Base-by-base conservation (phyloP, 352 stramenopile genomes). In the Phytophthora palmivora region DNA sequence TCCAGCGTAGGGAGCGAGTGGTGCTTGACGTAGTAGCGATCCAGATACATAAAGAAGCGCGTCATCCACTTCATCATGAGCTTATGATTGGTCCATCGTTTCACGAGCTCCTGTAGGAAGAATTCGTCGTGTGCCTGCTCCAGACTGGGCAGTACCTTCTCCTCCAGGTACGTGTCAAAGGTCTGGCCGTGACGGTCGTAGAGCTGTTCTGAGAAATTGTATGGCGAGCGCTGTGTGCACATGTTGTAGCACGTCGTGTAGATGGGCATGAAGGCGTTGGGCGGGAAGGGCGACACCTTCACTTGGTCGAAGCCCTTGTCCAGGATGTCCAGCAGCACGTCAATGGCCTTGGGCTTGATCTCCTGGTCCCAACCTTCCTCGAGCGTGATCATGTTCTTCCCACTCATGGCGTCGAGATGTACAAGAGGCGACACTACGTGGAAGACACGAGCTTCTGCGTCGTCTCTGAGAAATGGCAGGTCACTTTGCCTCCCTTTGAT, bases 61-160 rank as follows among this genome's bases (percentile, higher is more conserved):
- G 93, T 84, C 85, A 99, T 98, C 98, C 98, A 99, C 80, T 99
- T 99, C 88, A 99, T 99, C 97, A 99, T 99, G 75, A 99, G 98
- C 76, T 99, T 98, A 84, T 99, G 97, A 78, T 99, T 99, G 37
- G 91, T 84, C 97, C 97, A 99, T 44, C 97, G 95, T 58, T 95
- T 89, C 42, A 98, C 94, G 21, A 99, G 80, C 74, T 99, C 97
- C 55, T 94, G 88, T 7, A 99, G 79, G n/a, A 99, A 94, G 59
- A 98, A 97, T 56, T 98, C 88, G 59, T 97, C 89, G 53, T 95
- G 87, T 47, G 94, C 80, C 63, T 96, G 78, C 62, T 96, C 75
- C 10, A 98, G 78, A 49, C 66, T 82, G 26, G 87, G 95, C 18
- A 97, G 81, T 38, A 97, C 94, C 46, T 97, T 98, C 36, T 95